A percentile compares a stretch with the other conserved stretches of the same genome.
phyloP scores from a whole-genome alignment of 2,329 filamentous ascomycete species.

The Teratosphaeria gauchensis region DNA sequence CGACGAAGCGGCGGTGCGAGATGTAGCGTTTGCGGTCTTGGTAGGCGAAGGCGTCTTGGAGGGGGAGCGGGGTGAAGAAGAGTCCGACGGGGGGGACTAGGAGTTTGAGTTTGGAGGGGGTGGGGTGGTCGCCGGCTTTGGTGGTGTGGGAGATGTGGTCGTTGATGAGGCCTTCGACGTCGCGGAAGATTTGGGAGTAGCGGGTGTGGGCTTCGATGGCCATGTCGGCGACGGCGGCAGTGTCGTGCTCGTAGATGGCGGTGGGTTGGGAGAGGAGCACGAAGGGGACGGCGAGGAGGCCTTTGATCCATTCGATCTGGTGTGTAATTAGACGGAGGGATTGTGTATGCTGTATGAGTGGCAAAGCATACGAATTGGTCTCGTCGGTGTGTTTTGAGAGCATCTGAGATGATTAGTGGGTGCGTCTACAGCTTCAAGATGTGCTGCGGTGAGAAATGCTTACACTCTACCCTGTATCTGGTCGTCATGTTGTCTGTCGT shows the following conservation, averaged over 20 bases:
- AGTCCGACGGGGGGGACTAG: constrained; percentile 84
- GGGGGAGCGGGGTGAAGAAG: constrained; percentile 81
- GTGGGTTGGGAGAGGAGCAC: constrained; percentile 93
- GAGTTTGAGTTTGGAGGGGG: constrained; percentile 76
- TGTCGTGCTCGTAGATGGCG: constrained; percentile 65
- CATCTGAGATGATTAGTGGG: constrained; percentile 39
- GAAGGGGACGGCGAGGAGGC: constrained; percentile 82
- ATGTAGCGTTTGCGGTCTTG: constrained; percentile 82
- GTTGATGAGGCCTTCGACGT: constrained; percentile 83
- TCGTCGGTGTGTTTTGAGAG: constrained; percentile 70
- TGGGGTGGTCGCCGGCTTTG: constrained; percentile 28
- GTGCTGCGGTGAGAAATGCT: constrained; percentile 1
- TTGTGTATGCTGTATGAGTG: constrained; percentile 28
- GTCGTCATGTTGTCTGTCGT: constrained; percentile 24
- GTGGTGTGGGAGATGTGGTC: constrained; percentile 77
- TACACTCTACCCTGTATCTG: constrained; percentile 30
- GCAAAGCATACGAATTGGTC: constrained; percentile 69
- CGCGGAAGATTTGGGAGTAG: constrained; percentile 90
- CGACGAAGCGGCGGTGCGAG: constrained; percentile 82
- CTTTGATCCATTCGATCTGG: constrained; percentile 66
- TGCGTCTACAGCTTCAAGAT: neutral
- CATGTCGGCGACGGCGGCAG: constrained; percentile 52
- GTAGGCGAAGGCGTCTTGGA: constrained; percentile 84
- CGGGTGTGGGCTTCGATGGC: constrained; percentile 72
- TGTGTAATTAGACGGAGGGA: constrained; percentile 36